Percentiles rank a stretch among this genome's conserved stretches.
These are phyloP conservation scores for Perkinsus marinus DNA, from an alignment of 169 alveolate species.

Conservation along the genomic window DNA sequence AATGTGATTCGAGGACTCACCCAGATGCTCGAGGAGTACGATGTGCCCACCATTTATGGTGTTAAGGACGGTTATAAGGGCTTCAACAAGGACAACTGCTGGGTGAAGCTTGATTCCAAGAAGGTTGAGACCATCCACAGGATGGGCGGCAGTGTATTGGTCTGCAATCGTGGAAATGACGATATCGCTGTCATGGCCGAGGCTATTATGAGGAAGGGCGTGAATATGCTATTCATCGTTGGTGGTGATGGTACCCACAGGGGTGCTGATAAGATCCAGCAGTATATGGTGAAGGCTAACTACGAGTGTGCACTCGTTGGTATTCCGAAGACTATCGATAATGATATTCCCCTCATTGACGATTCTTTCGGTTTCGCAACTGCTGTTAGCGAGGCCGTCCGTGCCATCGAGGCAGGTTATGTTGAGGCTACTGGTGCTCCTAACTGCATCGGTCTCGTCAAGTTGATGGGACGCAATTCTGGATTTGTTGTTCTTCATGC, in stretches of 20 bases:
- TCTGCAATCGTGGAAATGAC: conserved; percentile 58
- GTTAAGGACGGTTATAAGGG: conserved; percentile 60
- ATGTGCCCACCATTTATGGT: conserved; percentile 54
- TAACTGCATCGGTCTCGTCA: conserved; percentile 70
- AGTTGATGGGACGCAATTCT: conserved; percentile 67
- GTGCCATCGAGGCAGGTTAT: conserved; percentile 60
- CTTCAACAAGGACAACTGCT: conserved; percentile 35
- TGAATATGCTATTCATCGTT: conserved; percentile 43
- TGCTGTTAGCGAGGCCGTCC: conserved; percentile 53
- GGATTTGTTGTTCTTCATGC: conserved; percentile 46
- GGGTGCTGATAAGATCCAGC: conserved; percentile 49
- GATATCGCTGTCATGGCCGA: conserved; percentile 43
- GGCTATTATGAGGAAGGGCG: conserved; percentile 32
- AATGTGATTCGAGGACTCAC: conserved; percentile 48
- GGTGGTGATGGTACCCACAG: conserved; percentile 82
- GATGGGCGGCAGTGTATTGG: conserved; percentile 63
- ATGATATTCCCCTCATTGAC: conserved; percentile 74
- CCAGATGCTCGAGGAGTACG: conserved; percentile 50
- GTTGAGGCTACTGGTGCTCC: conserved; percentile 64
- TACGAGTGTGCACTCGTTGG: conserved; percentile 49
- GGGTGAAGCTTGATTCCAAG: conserved; percentile 36
- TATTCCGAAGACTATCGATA: conserved; percentile 79
- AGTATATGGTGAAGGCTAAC: conserved; percentile 33
- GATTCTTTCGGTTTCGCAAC: conserved; percentile 66
- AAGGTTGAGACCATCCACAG: conserved; percentile 43